Conservation (phyloP, 768 basidiomycete species). For the Rhodotorula taiwanensis region DNA sequence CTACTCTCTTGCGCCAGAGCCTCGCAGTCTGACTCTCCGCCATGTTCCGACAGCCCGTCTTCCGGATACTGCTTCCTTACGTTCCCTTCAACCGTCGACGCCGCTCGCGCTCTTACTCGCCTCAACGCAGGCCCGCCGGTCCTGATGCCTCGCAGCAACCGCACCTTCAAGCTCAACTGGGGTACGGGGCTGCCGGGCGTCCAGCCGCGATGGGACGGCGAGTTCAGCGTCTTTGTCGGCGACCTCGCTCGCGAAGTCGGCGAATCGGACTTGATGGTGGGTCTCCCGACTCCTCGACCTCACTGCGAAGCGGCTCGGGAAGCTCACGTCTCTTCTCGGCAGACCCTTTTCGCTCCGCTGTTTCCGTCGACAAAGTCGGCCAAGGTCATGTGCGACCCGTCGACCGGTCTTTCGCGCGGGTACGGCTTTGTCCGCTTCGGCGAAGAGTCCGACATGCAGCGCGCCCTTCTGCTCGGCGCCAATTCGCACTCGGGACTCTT, state of each 20-base stretch:
- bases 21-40: slow-evolving; percentile 19
- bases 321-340: not conserved
- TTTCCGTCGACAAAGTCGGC: slow-evolving; percentile 91
- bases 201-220: slow-evolving; percentile 46
- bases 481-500: slow-evolving; percentile 55
- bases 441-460: slow-evolving; percentile 78
- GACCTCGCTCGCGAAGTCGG: slow-evolving; percentile 88
- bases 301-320: too few relatives aligned
- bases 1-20: not conserved
- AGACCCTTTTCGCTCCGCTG: slow-evolving; percentile 62
- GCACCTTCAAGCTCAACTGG: slow-evolving; percentile 59
- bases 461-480: slow-evolving; percentile 64
- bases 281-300: slow-evolving; percentile 49
- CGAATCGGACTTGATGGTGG: slow-evolving; percentile 89
- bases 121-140: slow-evolving; percentile 52
- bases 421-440: slow-evolving; percentile 92
- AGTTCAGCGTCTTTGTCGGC: slow-evolving; percentile 90
- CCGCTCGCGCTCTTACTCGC: slow-evolving; percentile 63
- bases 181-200: slow-evolving; percentile 40
- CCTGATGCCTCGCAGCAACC: slow-evolving; percentile 75
- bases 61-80: slow-evolving; percentile 83
- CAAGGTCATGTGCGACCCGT: slow-evolving; percentile 56
- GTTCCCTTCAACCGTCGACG: slow-evolving; percentile 65
- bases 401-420: slow-evolving; percentile 78
- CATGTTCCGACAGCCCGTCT: slow-evolving; percentile 48